Percentiles rank a stretch among this genome's conserved stretches.
Conservation (phyloP, 805 yeast genomes). For the Candida jianshihensis region DNA sequence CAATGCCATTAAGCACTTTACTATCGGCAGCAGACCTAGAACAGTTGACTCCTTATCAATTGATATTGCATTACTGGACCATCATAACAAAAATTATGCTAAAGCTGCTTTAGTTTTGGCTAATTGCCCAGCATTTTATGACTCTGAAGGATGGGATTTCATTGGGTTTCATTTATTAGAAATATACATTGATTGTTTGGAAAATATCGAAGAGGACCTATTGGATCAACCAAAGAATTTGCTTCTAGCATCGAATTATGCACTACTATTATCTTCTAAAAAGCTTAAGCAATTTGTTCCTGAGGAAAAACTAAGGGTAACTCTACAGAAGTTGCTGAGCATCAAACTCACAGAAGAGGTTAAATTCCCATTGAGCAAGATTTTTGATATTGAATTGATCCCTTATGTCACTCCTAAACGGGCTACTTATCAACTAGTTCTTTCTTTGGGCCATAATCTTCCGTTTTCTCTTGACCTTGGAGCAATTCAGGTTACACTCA, state of each 20-base stretch:
- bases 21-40: conserved; percentile 47
- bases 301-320: neutral
- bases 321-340: conserved; percentile 1
- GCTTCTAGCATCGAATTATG: conserved; percentile 5
- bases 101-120: conserved; percentile 58
- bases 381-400: conserved; percentile 21
- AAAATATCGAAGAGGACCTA: conserved; percentile 27
- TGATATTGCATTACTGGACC: conserved; percentile 70
- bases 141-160: conserved; percentile 64
- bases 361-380: conserved; percentile 8
- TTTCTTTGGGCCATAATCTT: conserved; percentile 23
- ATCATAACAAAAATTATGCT: conserved; percentile 46
- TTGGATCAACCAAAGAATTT: conserved; percentile 9
- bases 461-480: conserved; percentile 20
- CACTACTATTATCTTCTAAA: conserved; percentile 5
- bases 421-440: conserved; percentile 24
- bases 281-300: neutral
- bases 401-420: conserved; percentile 21
- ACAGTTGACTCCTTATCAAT: conserved; percentile 68
- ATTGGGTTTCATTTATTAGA: conserved; percentile 63
- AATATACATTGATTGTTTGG: conserved; percentile 63
- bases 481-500: conserved; percentile 20
- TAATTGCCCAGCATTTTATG: conserved; percentile 63
- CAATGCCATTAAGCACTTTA: conserved; percentile 45
- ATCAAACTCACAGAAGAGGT: neutral